Evolutionary conservation across 1,139 yeast genomes (phyloP), one percentile per base, ranked within the genome.

Genomic region (Debaryomyces singareniensis): DNA sequence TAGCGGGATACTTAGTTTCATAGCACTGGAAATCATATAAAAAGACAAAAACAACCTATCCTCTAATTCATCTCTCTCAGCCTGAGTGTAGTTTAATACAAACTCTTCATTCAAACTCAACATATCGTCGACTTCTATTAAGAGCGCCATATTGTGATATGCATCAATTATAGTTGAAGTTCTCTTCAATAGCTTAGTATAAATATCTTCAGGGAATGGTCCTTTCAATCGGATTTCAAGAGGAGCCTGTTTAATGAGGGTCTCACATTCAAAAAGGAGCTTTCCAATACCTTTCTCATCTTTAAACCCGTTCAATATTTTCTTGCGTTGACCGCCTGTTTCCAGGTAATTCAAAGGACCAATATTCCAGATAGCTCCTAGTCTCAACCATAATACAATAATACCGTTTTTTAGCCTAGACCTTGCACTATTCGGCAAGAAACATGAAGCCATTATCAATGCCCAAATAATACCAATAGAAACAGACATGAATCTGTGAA

Each of bases 361-460:
- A 40, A 78, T 62, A 42, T 78, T 79, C 95, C 95, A 84, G n/a
- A 78, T 68, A 16, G 84, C 67, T 0, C 95, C 95, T 66, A 85
- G 66, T 31, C 87, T 60, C 26, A 85, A 57, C 95, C 95, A 85
- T 16, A 83, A 60, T 1, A 78, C 58, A 1, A 86, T 71, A 16
- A 84, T 51, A 0, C 85, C 85, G 20, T 66, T 64, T 38, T 82
- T 75, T 34, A 84, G 58, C 31, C 87, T 60, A 9, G 75, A 61
- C 28, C 95, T 61, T 0, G 95, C 94, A 46, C 85, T 76, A 45
- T 77, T 78, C 4, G 94, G 95, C 35, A 83, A 64, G 32, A 85
- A 68, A 2, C 73, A 59, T 16, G 78, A 58, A 0, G 80, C 77
- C 58, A 84, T 71, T 2, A 74, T 49, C 11, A 85, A 59, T 0